A percentile compares a stretch with the other conserved stretches of the same genome.
Evolutionary conservation across 2,329 filamentous ascomycete species (phyloP).

Genomic region (Plectosphaerella cucumerina): DNA sequence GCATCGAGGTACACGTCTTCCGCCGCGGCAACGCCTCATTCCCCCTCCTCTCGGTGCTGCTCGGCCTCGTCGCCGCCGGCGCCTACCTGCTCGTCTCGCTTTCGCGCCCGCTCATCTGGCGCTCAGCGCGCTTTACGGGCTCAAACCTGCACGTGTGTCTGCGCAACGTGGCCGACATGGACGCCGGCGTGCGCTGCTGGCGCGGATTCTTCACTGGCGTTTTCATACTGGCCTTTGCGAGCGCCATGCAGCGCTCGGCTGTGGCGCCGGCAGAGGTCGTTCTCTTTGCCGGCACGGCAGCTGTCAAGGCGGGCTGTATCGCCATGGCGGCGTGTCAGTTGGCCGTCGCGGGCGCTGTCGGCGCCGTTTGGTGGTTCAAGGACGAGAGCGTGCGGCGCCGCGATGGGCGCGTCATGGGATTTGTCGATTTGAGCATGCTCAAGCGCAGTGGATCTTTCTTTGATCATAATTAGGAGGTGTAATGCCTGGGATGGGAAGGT

Average conservation of each 20-base stretch:
- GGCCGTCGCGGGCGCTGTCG: conserved; percentile 27
- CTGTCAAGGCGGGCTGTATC: conserved; percentile 32
- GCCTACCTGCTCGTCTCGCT: conserved; percentile 34
- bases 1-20: conserved; percentile 34
- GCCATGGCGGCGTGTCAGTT: conserved; percentile 38
- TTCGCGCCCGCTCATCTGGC: conserved; percentile 35
- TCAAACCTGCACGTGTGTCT: conserved; percentile 40
- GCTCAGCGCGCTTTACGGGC: conserved; percentile 45
- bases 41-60: conserved; percentile 37
- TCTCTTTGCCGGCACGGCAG: conserved; percentile 15
- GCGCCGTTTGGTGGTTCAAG: conserved; percentile 34
- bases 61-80: conserved; percentile 43
- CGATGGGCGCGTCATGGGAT: conserved; percentile 43
- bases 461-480: conserved; percentile 28
- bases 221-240: conserved; percentile 38
- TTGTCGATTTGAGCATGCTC: conserved; percentile 39
- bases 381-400: conserved; percentile 35
- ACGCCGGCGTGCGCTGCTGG: conserved; percentile 34
- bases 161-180: conserved; percentile 45
- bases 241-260: conserved; percentile 19
- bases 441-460: conserved; percentile 42
- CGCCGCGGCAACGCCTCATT: conserved; percentile 29
- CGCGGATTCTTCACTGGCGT: conserved; percentile 35
- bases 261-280: conserved; percentile 11
- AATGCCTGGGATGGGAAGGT: too few relatives aligned